Evolutionary conservation across 2,329 filamentous ascomycete genomes (phyloP), one percentile per base, ranked within the genome.

Genomic region (Stachybotrys chartarum): DNA sequence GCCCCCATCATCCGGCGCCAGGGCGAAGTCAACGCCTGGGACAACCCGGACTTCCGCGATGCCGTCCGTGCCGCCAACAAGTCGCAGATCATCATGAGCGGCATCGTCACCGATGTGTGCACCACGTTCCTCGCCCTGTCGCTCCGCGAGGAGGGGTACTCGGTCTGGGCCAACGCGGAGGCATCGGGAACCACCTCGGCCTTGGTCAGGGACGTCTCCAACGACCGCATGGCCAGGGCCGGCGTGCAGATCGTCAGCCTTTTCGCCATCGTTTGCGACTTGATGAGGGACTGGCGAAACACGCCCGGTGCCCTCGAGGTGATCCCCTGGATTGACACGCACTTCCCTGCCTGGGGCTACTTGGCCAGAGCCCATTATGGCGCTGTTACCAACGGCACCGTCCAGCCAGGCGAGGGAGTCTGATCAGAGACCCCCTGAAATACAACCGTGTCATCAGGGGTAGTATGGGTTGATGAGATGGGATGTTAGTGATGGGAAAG

Each of bases 1-100:
- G 82, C 84, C 0, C 81, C 87, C 0, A 72, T 90, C 11, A 81
- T 91, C 64, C 75, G 79, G 61, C 83, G 88, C 42, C 78, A 86
- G 58, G 87, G 88, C 45, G 85, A 91, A 65, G 86, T 91, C 63
- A 81, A 90, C 65, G 87, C 88, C 3, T 90, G 86, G 88, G 88
- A 91, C 66, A 90, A 89, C 62, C 61, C 77, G 3, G 81, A 87
- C 0, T 90, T 91, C 74, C 79, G 79, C 42, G 75, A 75, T 1
- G 87, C 88, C 2, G 77, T 91, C 58, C 72, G 78, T 59, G 85
- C 85, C 1, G 81, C 85, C 5, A 81, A 81, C 56, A 85, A 83
- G 67, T 83, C 78, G 32, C 88, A 91, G 67, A 74, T 91, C 62
- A 87, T 91, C 64, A 69, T 92, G 16, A 86, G 77, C 3, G 87